Evolutionary conservation across 1,284 basidiomycete genomes (phyloP), one percentile per base, ranked within the genome.

Genomic region (Pyrrhoderma noxium): DNA sequence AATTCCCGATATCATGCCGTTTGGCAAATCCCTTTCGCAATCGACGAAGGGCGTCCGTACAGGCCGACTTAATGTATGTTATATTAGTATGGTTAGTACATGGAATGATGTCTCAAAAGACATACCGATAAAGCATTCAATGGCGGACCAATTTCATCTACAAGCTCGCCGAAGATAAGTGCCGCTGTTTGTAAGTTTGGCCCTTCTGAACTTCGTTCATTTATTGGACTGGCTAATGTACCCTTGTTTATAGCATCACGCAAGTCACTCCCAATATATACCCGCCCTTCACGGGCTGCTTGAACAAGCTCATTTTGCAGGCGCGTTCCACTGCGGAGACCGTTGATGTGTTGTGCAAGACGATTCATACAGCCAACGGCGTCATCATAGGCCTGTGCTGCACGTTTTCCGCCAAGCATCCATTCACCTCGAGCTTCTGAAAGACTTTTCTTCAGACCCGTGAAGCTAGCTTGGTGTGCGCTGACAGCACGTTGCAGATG

Each of bases 331-430:
- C 87, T 84, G 42, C 93, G 70, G 52, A 96, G 69, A 18, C 93
- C 91, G 47, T 86, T 92, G 38, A 96, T 68, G 68, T 96, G 93
- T 62, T 97, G 93, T 0, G 89, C 93, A 2, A 97, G 76, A 14
- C 90, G 73, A 55, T 88, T 93, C 61, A 97, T 72, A 57, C 82
- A 85, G 51, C 81, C 82, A 3, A 95, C 82, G 0, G 89, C 88
- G 54, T 90, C 87, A 56, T 90, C 85, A 58, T 96, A 95, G 0
- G 87, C 82, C 65, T 37, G 74, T 67, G 11, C 74, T 69, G 22
- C 70, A 69, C 58, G 62, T 8, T 70, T 63, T 2, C 69, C 67
- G 14, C 71, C 72, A 45, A 68, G 65, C 9, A 86, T 67, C 65
- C 89, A 82, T 65, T 97, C 93, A 14, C 84, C 86, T 57, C 83